These are phyloP conservation scores for Cryphonectria radicalis DNA, from an alignment of 2,329 filamentous ascomycete species.

Conservation along the genomic window DNA sequence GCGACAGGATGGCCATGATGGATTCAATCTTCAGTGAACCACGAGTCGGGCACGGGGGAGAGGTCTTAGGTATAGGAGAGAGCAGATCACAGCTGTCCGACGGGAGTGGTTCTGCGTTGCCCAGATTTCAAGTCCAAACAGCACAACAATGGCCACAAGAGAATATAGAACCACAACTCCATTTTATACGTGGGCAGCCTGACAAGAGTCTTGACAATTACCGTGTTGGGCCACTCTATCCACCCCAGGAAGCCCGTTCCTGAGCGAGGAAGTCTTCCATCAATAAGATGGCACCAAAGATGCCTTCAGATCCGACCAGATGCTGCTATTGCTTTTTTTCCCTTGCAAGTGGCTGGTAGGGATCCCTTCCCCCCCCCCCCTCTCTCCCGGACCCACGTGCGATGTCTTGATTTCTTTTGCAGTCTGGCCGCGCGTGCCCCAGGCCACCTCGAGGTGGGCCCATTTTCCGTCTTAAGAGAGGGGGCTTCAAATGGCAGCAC, in stretches of 20 bases:
- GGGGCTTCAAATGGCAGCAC: not conserved
- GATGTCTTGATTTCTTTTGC: not conserved
- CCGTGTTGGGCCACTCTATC: not conserved
- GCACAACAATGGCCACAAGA: not conserved
- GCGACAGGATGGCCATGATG: slow-evolving; percentile 13
- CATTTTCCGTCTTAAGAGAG: not conserved
- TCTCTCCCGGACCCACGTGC: not conserved
- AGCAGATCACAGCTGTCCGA: not conserved
- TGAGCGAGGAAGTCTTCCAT: not conserved
- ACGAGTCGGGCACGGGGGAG: not conserved
- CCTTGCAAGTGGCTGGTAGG: not conserved
- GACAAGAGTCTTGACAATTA: not conserved
- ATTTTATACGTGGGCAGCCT: not conserved
- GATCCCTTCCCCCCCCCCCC: too few species aligned
- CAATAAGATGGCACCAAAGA: not conserved
- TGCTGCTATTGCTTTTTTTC: not conserved
- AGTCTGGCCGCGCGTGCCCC: not conserved
- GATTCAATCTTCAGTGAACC: not conserved
- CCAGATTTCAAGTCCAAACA: not conserved
- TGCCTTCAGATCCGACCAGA: not conserved
- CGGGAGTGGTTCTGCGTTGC: not conserved
- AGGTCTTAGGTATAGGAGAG: not conserved
- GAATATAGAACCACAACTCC: not conserved
- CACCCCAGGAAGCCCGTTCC: not conserved
- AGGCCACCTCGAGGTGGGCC: not conserved